Base-by-base conservation (phyloP, 1,284 basidiomycete species). In the Cryptococcus sp. region DNA sequence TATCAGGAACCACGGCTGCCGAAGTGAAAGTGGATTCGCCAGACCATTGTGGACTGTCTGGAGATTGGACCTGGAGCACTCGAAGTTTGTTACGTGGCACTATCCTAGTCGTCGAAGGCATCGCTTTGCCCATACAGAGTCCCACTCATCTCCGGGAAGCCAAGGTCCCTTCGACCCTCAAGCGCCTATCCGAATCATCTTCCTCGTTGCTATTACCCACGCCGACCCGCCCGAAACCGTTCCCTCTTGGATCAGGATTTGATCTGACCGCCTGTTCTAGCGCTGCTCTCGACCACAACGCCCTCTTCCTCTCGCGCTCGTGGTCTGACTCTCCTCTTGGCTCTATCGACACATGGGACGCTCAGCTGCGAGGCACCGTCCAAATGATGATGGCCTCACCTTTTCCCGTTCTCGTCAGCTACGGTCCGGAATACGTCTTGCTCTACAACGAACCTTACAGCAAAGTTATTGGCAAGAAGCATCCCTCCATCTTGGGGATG, bases 401-500 rank as follows among this genome's bases (percentile, higher is more conserved):
- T 14, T 50, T 50, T 28, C 48, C 48, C n/a, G 48, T 50, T 4
- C 48, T 50, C 16, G 23, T 50, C 41, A 43, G 41, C 31, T 50
- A 36, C 21, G 48, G 48, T 14, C 40, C 48, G n/a, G 48, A 50
- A 32, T 45, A 44, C 24, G 41, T 50, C 31, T 25, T 34, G 25
- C 40, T 50, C 10, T 50, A 50, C 28, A 62, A 62, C 45, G 51
- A 58, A 21, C 46, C 52, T 11, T 61, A 60, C 37, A 47, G 45
- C 13, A 42, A 41, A 24, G 36, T 45, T 21, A 57, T 61, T 14
- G 56, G 52, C 7, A 47, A 14, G 2, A 59, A 59, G 41, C 63
- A 65, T 49, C 63, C 63, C 14, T 11, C 14, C 2, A 61, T 59
- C 11, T 36, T 65, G 36, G 63, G 63, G 7, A 53, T 49, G 50